Evolutionary conservation across 371 early-diverging fungal genomes (phyloP).

Genomic region (Gilbertella persicaria): DNA sequence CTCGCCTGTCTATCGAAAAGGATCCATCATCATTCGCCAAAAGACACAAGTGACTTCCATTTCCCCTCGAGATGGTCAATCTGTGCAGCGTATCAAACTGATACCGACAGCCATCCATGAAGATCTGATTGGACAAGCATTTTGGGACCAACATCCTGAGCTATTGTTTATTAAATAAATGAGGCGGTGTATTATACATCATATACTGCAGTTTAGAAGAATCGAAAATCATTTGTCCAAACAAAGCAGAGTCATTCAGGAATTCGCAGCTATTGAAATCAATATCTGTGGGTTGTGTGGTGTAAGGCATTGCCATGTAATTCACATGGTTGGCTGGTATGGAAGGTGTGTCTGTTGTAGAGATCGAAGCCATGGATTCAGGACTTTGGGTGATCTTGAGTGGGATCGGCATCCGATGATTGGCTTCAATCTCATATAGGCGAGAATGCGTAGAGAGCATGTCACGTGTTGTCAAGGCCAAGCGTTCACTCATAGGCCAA

Average conservation of each 20-base stretch:
- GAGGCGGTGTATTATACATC: neutral
- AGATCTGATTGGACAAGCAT: constrained; percentile 87
- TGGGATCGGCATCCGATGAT: neutral
- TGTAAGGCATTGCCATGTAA: no score
- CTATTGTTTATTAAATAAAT: constrained; percentile 20
- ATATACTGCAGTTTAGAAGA: neutral
- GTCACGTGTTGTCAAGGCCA: constrained; percentile 40
- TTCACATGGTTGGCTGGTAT: neutral
- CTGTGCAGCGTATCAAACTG: constrained; percentile 34
- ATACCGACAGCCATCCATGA: constrained; percentile 62
- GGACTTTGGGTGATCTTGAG: neutral
- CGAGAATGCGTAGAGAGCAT: constrained; percentile 40
- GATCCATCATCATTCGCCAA: constrained; percentile 74
- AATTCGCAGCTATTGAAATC: constrained; percentile 49
- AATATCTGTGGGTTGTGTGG: no score
- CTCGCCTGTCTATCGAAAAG: constrained; percentile 84
- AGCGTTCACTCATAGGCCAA: constrained; percentile 49
- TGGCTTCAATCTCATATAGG: constrained; percentile 26
- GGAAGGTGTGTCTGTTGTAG: no score
- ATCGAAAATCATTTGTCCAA: constrained; percentile 53
- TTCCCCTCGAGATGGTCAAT: constrained; percentile 37
- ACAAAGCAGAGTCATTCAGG: constrained; percentile 40
- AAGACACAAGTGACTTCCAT: constrained; percentile 43
- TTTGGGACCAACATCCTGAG: constrained; percentile 69
- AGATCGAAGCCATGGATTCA: no score